phyloP scores from a whole-genome alignment of 2,329 filamentous ascomycete species.

The Chlorencoelia australis region DNA sequence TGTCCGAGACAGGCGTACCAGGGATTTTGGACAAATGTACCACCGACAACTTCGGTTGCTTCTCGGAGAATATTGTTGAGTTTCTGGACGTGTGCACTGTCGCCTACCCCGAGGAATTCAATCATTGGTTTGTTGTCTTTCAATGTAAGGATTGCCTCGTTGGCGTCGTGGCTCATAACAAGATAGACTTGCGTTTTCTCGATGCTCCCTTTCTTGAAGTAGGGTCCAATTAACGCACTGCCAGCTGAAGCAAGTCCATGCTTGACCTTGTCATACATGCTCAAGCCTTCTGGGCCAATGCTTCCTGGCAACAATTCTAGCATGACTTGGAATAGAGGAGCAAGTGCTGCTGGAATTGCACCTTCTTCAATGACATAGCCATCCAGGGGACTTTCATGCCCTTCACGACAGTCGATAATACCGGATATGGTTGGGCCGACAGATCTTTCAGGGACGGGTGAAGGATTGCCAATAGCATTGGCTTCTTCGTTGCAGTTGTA shows the following conservation, averaged over 20 bases:
- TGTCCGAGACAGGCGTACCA: constrained; percentile 45
- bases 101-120: constrained; percentile 48
- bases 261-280: constrained; percentile 33
- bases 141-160: constrained; percentile 49
- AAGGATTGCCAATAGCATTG: constrained; percentile 44
- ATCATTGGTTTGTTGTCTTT: constrained; percentile 49
- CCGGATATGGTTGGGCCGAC: constrained; percentile 54
- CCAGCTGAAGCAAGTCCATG: constrained; percentile 39
- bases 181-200: constrained; percentile 54
- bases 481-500: constrained; percentile 49
- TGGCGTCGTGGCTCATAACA: constrained; percentile 33
- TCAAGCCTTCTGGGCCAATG: constrained; percentile 30
- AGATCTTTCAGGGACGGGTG: constrained; percentile 40
- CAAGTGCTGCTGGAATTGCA: constrained; percentile 46
- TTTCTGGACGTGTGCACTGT: constrained; percentile 42
- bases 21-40: constrained; percentile 48
- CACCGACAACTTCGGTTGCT: constrained; percentile 48
- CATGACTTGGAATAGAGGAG: constrained; percentile 45
- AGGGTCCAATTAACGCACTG: constrained; percentile 49
- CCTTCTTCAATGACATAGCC: constrained; percentile 58
- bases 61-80: constrained; percentile 42
- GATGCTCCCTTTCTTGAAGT: constrained; percentile 43
- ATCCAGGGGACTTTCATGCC: constrained; percentile 43
- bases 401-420: constrained; percentile 48
- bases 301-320: constrained; percentile 44